These are phyloP conservation scores for Aspergillus tubingensis DNA, from an alignment of 2,329 filamentous ascomycete genomes.

Conservation along the genomic window DNA sequence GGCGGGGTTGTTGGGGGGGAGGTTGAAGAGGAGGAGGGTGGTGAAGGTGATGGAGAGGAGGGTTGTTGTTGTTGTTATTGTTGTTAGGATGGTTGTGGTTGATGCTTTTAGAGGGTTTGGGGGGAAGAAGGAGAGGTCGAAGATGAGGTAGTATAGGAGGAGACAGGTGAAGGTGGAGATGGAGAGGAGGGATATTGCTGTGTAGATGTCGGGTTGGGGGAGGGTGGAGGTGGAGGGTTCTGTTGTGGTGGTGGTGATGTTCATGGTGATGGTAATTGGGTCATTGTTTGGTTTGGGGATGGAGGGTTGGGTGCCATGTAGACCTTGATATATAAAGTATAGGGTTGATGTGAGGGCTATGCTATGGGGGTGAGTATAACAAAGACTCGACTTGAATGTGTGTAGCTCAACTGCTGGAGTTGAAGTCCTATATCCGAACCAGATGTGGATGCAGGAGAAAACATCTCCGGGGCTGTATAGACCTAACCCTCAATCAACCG, in stretches of 20 bases:
- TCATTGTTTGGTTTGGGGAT: not conserved
- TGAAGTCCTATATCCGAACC: too few relatives aligned
- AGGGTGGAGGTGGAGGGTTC: not conserved
- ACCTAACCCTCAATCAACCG: too few relatives aligned
- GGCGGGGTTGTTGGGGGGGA: not conserved
- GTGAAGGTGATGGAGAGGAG: conserved; percentile 37
- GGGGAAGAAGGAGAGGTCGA: conserved; percentile 48
- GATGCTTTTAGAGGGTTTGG: too few relatives aligned
- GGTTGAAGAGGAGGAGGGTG: conserved; percentile 8
- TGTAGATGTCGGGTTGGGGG: not conserved
- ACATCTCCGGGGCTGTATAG: too few relatives aligned
- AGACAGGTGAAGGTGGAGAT: conserved; percentile 42
- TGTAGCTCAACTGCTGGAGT: too few relatives aligned
- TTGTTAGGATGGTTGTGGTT: too few relatives aligned
- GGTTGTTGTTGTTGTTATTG: conserved; percentile 19
- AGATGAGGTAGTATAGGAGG: conserved; percentile 46
- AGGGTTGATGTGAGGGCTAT: too few relatives aligned
- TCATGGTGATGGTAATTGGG: not conserved
- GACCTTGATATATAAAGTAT: too few relatives aligned
- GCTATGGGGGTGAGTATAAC: too few relatives aligned
- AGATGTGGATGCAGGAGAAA: too few relatives aligned
- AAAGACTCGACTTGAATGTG: too few relatives aligned
- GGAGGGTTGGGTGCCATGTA: too few relatives aligned
- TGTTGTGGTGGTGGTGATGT: not conserved
- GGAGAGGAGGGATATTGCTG: conserved; percentile 10